Evolutionary conservation across 495 filamentous ascomycete genomes (phyloP), one percentile per base, ranked within the genome.

Genomic region (Penicillium lividum): DNA sequence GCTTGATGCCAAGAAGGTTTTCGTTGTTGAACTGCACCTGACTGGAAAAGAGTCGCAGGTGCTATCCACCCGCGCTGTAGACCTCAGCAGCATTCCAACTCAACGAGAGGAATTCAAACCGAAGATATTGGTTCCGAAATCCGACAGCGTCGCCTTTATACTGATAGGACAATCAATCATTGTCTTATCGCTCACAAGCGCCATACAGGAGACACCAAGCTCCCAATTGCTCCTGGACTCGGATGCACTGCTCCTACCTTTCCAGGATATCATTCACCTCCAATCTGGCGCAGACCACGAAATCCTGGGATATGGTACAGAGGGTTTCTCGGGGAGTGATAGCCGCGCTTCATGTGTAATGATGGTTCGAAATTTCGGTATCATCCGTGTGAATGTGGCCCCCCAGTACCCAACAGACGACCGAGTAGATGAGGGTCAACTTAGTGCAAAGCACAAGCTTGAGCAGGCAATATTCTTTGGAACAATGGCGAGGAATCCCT

Each of bases 401-500:
- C 73, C 75, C 56, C 68, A 62, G 15, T 61, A 66, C 25, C 62
- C 64, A 29, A 54, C 63, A 25, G 69, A 65, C 29, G 57, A 53
- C 11, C 69, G 63, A 11, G 55, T 67, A 3, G 76, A 79, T 22
- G 69, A 72, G 54, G 63, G 66, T 11, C 38, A 71, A 27, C 79
- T 93, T 18, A 91, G 90, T 2, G 89, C 90, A 7, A 92, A 89
- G 68, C 89, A 85, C 67, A 97, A 93, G 71, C 80, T 99, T 44
- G 92, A 97, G 64, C 93, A 98, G 69, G 93, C 93, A 13, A 86
- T 97, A 4, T 97, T 96, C 75, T 98, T 89, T 68, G 91, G 93
- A 1, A 84, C 83, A 22, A 85, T 91, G 71, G 79, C 82, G 45
- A 83, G 88, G 61, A 97, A 94, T 62, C 87, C 92, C 9, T 74